These are phyloP conservation scores for Boletus coccyginus DNA, from an alignment of 768 basidiomycete species.

Conservation along the genomic window DNA sequence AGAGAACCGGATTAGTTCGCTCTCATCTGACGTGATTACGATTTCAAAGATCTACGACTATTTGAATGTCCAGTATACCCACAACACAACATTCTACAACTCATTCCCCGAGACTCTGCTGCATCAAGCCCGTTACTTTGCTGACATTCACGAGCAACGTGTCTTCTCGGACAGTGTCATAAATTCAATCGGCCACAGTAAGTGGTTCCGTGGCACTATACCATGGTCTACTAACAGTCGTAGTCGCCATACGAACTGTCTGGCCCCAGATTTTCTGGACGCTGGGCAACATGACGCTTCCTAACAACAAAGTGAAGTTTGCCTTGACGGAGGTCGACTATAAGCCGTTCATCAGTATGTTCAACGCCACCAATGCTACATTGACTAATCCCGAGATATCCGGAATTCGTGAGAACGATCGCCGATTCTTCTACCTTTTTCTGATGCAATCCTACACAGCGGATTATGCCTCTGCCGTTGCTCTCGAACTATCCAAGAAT, in stretches of 20 bases:
- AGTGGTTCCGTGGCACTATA: conserved; percentile 25
- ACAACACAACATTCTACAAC: conserved; percentile 77
- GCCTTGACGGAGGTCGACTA: conserved; percentile 76
- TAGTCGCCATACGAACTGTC: conserved; percentile 79
- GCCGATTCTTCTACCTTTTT: not conserved
- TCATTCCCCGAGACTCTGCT: conserved; percentile 67
- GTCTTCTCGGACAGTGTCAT: conserved; percentile 64
- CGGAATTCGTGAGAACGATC: conserved; percentile 52
- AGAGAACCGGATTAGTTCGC: not conserved
- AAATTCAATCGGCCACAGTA: conserved; percentile 72
- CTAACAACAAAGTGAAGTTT: conserved; percentile 73
- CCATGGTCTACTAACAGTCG: not conserved
- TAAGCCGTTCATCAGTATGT: conserved; percentile 85
- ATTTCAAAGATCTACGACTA: conserved; percentile 65
- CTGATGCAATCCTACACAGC: conserved; percentile 40
- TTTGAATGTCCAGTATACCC: conserved; percentile 69
- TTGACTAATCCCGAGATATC: conserved; percentile 56
- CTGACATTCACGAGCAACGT: conserved; percentile 73
- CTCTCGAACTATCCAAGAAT: conserved; percentile 64
- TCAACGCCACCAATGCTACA: conserved; percentile 69
- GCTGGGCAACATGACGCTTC: conserved; percentile 72
- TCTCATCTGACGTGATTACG: not conserved
- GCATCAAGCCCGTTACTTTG: conserved; percentile 69
- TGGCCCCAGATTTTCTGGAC: conserved; percentile 68
- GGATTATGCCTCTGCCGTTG: conserved; percentile 68